phyloP scores from a whole-genome alignment of 2,329 filamentous ascomycete genomes.

The Sclerotinia minor region DNA sequence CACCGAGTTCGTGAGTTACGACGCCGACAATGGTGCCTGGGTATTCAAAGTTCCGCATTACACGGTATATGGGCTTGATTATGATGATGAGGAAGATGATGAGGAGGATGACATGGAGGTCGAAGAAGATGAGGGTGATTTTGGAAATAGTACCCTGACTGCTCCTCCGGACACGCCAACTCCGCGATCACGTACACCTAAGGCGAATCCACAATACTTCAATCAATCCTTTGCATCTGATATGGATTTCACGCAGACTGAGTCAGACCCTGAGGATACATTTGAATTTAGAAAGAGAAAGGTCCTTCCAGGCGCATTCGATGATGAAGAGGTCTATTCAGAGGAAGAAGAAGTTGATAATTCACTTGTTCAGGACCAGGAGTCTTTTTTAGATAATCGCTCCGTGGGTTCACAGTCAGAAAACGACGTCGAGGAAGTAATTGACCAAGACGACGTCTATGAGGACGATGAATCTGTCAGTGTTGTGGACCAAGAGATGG shows the following conservation, averaged over 20 bases:
- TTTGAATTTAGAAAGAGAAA: conserved; percentile 42
- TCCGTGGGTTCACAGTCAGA: conserved; percentile 76
- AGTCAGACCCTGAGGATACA: conserved; percentile 42
- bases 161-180: conserved; percentile 48
- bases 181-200: conserved; percentile 40
- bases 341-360: conserved; percentile 54
- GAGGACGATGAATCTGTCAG: conserved; percentile 75
- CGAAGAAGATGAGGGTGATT: conserved; percentile 50
- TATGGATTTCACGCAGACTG: conserved; percentile 42
- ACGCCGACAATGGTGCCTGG: conserved; percentile 81
- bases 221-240: conserved; percentile 43
- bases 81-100: conserved; percentile 66
- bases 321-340: conserved; percentile 57
- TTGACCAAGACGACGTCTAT: conserved; percentile 66
- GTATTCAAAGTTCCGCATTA: conserved; percentile 93
- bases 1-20: conserved; percentile 81
- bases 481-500: conserved; percentile 70
- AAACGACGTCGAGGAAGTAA: conserved; percentile 53
- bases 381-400: conserved; percentile 93
- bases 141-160: conserved; percentile 52
- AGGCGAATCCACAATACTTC: conserved; percentile 26
- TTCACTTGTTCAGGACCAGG: conserved; percentile 45
- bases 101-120: conserved; percentile 67
- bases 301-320: conserved; percentile 78
- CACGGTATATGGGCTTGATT: conserved; percentile 89